phyloP scores from a whole-genome alignment of 768 basidiomycete genomes.

The Mycena leptocephala region DNA sequence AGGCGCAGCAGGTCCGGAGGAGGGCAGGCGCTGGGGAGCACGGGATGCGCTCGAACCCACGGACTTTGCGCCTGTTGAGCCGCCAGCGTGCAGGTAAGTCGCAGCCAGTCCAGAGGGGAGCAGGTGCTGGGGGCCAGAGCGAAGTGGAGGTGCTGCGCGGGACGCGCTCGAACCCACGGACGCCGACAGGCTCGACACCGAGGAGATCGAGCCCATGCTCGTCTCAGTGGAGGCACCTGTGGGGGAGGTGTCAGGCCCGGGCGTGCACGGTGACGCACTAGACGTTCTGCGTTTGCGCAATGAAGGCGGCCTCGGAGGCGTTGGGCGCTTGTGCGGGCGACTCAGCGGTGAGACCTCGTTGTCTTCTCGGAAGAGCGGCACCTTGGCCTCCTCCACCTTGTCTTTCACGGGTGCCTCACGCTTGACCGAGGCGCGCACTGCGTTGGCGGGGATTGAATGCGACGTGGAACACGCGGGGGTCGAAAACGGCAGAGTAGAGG shows the following conservation, averaged over 20 bases:
- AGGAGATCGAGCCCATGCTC: neutral
- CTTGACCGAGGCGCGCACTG: neutral
- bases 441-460: neutral
- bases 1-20: too few relatives aligned
- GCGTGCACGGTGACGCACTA: neutral
- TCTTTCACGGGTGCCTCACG: neutral
- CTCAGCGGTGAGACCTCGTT: slow-evolving; percentile 1
- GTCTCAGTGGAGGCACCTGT: neutral
- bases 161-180: slow-evolving; percentile 4
- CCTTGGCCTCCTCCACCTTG: neutral
- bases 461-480: neutral
- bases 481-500: neutral
- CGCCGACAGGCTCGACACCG: slow-evolving; percentile 7
- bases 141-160: neutral
- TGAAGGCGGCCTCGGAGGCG: neutral
- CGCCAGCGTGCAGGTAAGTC: too few relatives aligned
- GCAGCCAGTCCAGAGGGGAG: too few relatives aligned
- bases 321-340: neutral
- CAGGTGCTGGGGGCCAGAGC: neutral
- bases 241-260: too few relatives aligned
- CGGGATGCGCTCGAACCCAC: too few relatives aligned
- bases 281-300: neutral
- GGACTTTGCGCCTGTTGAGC: too few relatives aligned
- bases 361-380: neutral
- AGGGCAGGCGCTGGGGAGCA: too few relatives aligned